Conservation (phyloP, 257 asterid species). For the Jasminum sambac region DNA sequence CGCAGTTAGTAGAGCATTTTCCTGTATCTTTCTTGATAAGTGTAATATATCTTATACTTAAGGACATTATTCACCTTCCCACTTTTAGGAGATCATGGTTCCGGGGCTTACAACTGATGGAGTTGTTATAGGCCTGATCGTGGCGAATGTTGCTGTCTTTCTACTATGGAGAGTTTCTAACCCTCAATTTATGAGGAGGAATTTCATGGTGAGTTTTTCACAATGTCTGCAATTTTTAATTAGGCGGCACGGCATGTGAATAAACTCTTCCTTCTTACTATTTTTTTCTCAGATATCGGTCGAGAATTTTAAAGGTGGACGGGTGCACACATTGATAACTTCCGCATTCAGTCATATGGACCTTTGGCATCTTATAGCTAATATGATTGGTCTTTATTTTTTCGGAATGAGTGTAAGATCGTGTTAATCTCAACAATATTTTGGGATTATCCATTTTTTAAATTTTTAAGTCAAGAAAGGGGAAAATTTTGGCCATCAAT, state of each 20-base stretch:
- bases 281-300: conserved; percentile 66
- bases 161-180: conserved; percentile 65
- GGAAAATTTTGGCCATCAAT: neutral
- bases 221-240: conserved; percentile 11
- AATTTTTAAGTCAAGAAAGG: neutral
- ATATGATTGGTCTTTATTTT: conserved; percentile 85
- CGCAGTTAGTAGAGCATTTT: neutral
- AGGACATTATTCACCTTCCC: conserved; percentile 21
- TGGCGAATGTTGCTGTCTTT: conserved; percentile 70
- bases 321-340: conserved; percentile 78
- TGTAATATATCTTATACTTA: neutral
- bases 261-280: conserved; percentile 15
- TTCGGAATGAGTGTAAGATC: conserved; percentile 81
- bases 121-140: conserved; percentile 64
- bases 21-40: neutral
- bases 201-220: conserved; percentile 63
- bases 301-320: conserved; percentile 74
- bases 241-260: neutral
- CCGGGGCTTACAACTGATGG: conserved; percentile 61
- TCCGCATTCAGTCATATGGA: conserved; percentile 83
- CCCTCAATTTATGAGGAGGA: conserved; percentile 60
- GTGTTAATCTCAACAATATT: conserved; percentile 4
- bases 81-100: conserved; percentile 46
- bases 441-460: conserved; percentile 3
- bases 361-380: conserved; percentile 51